Conservation (phyloP, 148 eudicot genomes). For the Silene latifolia region DNA sequence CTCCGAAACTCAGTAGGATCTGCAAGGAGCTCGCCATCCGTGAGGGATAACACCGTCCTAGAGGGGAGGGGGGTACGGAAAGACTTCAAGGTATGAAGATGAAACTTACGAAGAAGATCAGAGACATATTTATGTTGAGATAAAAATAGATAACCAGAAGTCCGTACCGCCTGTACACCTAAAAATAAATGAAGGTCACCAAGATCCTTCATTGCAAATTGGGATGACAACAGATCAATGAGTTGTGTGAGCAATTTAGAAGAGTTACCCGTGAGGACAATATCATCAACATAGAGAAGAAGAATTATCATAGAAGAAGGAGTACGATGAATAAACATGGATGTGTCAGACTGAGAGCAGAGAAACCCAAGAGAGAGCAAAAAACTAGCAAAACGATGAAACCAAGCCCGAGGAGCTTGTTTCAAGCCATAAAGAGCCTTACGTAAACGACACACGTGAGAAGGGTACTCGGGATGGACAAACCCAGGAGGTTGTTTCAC, state of each 20-base stretch:
- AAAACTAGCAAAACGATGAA: not conserved
- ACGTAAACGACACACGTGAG: no score
- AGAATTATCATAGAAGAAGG: no score
- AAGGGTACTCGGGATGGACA: no score
- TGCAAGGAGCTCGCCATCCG: no score
- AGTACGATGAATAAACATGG: no score
- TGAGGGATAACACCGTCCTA: no score
- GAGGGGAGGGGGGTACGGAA: no score
- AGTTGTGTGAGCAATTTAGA: not conserved
- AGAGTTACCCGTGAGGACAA: not conserved
- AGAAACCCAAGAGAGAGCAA: not conserved
- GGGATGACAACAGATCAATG: not conserved
- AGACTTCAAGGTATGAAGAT: no score
- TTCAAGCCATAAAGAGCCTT: not conserved
- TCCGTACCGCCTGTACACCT: not conserved
- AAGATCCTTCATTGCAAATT: not conserved
- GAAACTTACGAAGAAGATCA: not conserved
- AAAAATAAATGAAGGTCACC: not conserved
- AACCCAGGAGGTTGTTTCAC: no score
- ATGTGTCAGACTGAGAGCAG: no score
- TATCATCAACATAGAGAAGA: no score
- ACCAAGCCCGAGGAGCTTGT: constrained; percentile 3
- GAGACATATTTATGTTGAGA: not conserved
- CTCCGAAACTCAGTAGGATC: no score
- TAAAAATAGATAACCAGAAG: not conserved